Conservation (phyloP, 495 filamentous ascomycete species). For the Coniosporium apollinis region DNA sequence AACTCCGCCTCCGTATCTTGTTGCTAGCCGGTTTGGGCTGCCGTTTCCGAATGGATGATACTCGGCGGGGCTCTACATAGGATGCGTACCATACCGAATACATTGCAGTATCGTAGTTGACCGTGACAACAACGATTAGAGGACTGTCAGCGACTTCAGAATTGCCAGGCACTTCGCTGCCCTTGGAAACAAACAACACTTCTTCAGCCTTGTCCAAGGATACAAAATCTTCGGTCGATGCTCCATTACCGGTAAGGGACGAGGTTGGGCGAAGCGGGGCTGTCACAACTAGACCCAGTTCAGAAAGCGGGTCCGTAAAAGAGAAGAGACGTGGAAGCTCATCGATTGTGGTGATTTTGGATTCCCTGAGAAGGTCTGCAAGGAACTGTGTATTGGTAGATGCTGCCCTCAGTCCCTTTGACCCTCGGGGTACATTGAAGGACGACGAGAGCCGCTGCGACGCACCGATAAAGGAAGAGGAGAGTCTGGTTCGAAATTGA, state of each 20-base stretch:
- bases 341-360: conserved; percentile 13
- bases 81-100: conserved; percentile 67
- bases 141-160: conserved; percentile 20
- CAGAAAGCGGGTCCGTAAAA: conserved; percentile 71
- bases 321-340: conserved; percentile 68
- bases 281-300: conserved; percentile 70
- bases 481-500: too few relatives aligned
- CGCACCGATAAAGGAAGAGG: too few relatives aligned
- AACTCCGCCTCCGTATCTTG: conserved; percentile 63
- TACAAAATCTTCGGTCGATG: conserved; percentile 20
- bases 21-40: conserved; percentile 33
- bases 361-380: conserved; percentile 3
- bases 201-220: conserved; percentile 54
- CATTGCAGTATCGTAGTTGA: conserved; percentile 51
- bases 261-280: conserved; percentile 9
- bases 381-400: too few relatives aligned
- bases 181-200: conserved; percentile 57
- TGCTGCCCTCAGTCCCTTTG: too few relatives aligned
- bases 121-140: conserved; percentile 64
- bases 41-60: conserved; percentile 34
- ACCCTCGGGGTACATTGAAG: too few relatives aligned
- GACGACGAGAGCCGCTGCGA: too few relatives aligned
- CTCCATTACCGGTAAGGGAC: conserved; percentile 3
- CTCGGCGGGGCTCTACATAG: conserved; percentile 41
- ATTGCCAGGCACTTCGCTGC: conserved; percentile 31